Conservation (phyloP, 805 yeast genomes). For the Blastobotrys robertii region DNA sequence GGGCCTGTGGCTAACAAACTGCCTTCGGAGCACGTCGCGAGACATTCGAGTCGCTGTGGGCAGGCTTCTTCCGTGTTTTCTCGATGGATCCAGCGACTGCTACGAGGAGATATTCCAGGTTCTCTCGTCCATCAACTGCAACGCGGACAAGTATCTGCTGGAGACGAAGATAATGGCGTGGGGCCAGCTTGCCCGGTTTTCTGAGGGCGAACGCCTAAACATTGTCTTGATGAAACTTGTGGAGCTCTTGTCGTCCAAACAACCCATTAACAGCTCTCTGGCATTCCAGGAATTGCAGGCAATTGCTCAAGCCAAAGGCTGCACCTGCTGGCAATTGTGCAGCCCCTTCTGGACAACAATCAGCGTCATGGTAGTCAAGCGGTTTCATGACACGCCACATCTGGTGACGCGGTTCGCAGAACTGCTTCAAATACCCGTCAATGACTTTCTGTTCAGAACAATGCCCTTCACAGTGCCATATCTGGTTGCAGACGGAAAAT, state of each 20-base stretch:
- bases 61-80: conserved; percentile 10
- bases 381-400: conserved; percentile 38
- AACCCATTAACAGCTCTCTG: conserved; percentile 56
- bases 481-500: conserved; percentile 54
- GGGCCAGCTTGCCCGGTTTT: conserved; percentile 53
- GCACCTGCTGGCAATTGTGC: conserved; percentile 70
- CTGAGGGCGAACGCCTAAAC: conserved; percentile 60
- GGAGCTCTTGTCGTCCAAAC: conserved; percentile 53
- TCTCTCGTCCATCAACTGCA: conserved; percentile 7
- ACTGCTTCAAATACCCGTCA: conserved; percentile 51
- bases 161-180: conserved; percentile 36
- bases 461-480: conserved; percentile 68
- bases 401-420: conserved; percentile 53
- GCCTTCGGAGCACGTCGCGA: conserved; percentile 14
- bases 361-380: conserved; percentile 52
- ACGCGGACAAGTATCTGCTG: conserved; percentile 9
- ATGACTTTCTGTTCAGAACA: conserved; percentile 58
- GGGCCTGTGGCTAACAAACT: conserved; percentile 11
- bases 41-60: conserved; percentile 13
- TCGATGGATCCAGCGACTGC: not conserved
- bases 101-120: conserved; percentile 6
- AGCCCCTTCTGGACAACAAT: conserved; percentile 72
- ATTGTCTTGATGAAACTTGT: conserved; percentile 55
- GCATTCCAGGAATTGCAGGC: conserved; percentile 55
- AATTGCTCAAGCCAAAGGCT: conserved; percentile 44